These are phyloP conservation scores for Aspergillus cristatus DNA, from an alignment of 495 filamentous ascomycete genomes.

Conservation along the genomic window DNA sequence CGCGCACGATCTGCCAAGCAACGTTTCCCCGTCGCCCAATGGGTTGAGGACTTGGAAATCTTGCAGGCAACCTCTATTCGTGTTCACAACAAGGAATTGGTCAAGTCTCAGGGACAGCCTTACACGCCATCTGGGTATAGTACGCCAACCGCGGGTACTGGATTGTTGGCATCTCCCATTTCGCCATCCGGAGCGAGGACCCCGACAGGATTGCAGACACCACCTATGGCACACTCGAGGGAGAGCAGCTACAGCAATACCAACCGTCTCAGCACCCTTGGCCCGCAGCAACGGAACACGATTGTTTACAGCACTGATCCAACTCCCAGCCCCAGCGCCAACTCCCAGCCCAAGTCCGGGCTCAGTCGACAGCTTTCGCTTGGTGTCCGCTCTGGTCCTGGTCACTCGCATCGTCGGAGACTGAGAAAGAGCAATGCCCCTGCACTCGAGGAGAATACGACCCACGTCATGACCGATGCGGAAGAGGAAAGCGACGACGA, in stretches of 20 bases:
- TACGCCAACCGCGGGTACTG: constrained; percentile 31
- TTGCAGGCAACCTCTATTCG: constrained; percentile 49
- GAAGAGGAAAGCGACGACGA: constrained; percentile 40
- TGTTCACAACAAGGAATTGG: constrained; percentile 33
- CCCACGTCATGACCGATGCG: constrained; percentile 14
- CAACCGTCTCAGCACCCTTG: constrained; percentile 38
- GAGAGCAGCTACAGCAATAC: constrained; percentile 46
- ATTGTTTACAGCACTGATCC: constrained; percentile 39
- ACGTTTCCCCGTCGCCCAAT: constrained; percentile 65
- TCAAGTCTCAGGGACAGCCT: constrained; percentile 24
- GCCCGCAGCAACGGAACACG: constrained; percentile 39
- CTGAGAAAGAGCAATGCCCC: constrained; percentile 18
- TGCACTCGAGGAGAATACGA: constrained; percentile 22
- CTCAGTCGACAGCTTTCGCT: constrained; percentile 31
- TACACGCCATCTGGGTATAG: constrained; percentile 27
- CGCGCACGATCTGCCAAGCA: constrained; percentile 67
- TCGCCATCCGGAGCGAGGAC: constrained; percentile 27
- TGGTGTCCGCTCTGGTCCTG: constrained; percentile 30
- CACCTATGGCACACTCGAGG: constrained; percentile 23
- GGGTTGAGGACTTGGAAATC: constrained; percentile 54
- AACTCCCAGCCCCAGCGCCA: constrained; percentile 23
- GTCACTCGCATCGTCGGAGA: constrained; percentile 25
- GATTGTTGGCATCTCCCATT: constrained; percentile 31
- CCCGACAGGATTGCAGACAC: constrained; percentile 35
- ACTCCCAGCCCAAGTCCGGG: constrained; percentile 26